Percentiles rank a stretch among this genome's conserved stretches.
Evolutionary conservation across 2,329 filamentous ascomycete genomes (phyloP).

Genomic region (Calonectria hongkongensis): DNA sequence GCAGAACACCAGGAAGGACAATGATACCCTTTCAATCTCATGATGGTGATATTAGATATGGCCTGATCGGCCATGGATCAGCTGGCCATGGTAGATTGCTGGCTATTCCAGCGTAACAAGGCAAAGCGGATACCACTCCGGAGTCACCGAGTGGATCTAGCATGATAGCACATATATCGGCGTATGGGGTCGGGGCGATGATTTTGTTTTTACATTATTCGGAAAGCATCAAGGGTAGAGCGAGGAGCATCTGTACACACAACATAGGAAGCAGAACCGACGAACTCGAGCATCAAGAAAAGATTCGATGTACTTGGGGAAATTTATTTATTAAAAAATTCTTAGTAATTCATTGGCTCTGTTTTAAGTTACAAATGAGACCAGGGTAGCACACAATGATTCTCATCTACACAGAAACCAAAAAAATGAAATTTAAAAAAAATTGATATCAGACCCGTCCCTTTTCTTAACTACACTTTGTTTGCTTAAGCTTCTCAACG

Average conservation of each 20-base stretch:
- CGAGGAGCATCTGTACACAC: conserved; percentile 45
- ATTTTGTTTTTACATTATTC: conserved; percentile 38
- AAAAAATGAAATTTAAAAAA: too few species aligned
- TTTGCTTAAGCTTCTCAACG: too few species aligned
- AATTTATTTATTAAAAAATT: not conserved
- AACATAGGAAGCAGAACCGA: conserved; percentile 37
- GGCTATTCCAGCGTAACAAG: conserved; percentile 23
- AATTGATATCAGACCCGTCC: too few species aligned
- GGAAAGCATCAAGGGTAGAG: conserved; percentile 48
- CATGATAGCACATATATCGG: conserved; percentile 51
- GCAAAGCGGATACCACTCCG: conserved; percentile 38
- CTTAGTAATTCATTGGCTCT: not conserved
- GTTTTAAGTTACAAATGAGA: not conserved
- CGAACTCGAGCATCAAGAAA: conserved; percentile 37
- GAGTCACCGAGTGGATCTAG: conserved; percentile 42
- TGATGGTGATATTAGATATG: conserved; percentile 24
- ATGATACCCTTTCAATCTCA: conserved; percentile 30
- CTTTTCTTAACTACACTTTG: too few species aligned
- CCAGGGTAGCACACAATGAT: not conserved
- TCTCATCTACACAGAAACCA: too few species aligned
- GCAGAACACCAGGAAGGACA: conserved; percentile 27
- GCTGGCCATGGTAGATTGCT: conserved; percentile 23
- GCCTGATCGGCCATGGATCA: conserved; percentile 21
- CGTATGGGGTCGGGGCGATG: conserved; percentile 47
- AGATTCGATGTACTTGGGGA: conserved; percentile 14